Evolutionary conservation across 1,139 yeast genomes (phyloP), one percentile per base, ranked within the genome.

Genomic region (Kodamaea arcana): DNA sequence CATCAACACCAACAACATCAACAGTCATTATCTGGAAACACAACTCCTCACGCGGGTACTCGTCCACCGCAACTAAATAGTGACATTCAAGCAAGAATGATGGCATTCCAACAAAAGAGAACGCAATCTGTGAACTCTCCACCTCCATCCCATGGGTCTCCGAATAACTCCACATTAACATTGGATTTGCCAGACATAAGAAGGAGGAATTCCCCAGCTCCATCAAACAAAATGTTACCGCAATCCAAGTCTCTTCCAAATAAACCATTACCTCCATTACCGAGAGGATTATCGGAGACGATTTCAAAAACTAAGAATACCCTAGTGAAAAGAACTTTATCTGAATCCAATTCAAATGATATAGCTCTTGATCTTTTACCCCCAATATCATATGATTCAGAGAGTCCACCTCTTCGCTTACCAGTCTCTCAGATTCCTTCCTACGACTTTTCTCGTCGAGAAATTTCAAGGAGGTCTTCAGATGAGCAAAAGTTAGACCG

Each of bases 61-160:
- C 33, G 41, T 3, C 45, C 52, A 22, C 49, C 62, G 8, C 69
- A 60, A 34, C 44, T 69, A 15, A 81, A 73, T 52, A 78, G 85
- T 11, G 86, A 80, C 44, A 71, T 83, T 36, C 92, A 83, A 56
- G 94, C 92, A 2, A 65, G 87, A 44, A 67, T 84, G 32, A 60
- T 81, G 58, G 90, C 90, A 0, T 81, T 83, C 46, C 92, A 83
- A 52, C 83, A 80, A 44, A 77, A 75, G 50, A 64, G 87, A 44
- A 66, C 74, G 20, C 64, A 66, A 40, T 62, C 43, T 3, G 31
- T 42, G 25, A 36, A 33, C 32, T 41, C 61, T 29, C 51, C 63
- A 13, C 49, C 50, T 4, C 46, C 58, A 6, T 10, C 30, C 43
- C 23, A 41, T 47, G 12, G 37, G 32, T 48, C 44, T 31, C 35